These are phyloP conservation scores for Dryadomyces quercus-mongolicae DNA, from an alignment of 2,329 filamentous ascomycete species.

Conservation along the genomic window DNA sequence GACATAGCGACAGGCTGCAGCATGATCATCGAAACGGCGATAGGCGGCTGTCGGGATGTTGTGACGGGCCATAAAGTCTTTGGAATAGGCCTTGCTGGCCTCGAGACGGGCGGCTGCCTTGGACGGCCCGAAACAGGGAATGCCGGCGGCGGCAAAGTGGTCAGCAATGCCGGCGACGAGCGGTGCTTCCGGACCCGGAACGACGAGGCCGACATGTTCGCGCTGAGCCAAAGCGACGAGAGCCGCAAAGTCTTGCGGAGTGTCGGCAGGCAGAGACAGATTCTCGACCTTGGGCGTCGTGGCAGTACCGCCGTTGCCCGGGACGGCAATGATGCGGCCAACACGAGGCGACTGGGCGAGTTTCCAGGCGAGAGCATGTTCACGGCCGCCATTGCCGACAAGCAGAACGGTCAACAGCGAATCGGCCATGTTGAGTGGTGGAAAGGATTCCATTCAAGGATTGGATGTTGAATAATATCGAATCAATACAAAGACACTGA, in stretches of 20 bases:
- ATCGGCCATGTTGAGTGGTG: too few species aligned
- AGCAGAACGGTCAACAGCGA: conserved; percentile 51
- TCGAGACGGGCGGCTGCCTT: conserved; percentile 81
- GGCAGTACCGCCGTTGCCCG: conserved; percentile 81
- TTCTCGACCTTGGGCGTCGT: conserved; percentile 62
- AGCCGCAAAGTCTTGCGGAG: conserved; percentile 60
- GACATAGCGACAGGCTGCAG: conserved; percentile 61
- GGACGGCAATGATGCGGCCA: conserved; percentile 57
- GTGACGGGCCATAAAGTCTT: conserved; percentile 93
- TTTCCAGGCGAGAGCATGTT: conserved; percentile 93
- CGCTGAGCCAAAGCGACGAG: conserved; percentile 65
- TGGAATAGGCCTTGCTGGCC: conserved; percentile 92
- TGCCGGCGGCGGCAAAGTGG: conserved; percentile 62
- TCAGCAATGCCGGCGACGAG: conserved; percentile 82
- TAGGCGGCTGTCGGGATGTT: conserved; percentile 85
- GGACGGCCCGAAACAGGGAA: conserved; percentile 76
- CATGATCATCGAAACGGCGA: conserved; percentile 73
- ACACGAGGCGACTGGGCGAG: conserved; percentile 71
- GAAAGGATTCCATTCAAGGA: too few species aligned
- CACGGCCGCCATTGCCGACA: conserved; percentile 85
- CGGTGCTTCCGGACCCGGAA: conserved; percentile 88
- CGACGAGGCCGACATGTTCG: conserved; percentile 66
- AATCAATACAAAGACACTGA: too few species aligned
- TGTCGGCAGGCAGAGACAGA: conserved; percentile 44
- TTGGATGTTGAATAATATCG: too few species aligned